A percentile compares a stretch with the other conserved stretches of the same genome.
phyloP scores from a whole-genome alignment of 495 filamentous ascomycete genomes.

The Neurospora sublineolata region DNA sequence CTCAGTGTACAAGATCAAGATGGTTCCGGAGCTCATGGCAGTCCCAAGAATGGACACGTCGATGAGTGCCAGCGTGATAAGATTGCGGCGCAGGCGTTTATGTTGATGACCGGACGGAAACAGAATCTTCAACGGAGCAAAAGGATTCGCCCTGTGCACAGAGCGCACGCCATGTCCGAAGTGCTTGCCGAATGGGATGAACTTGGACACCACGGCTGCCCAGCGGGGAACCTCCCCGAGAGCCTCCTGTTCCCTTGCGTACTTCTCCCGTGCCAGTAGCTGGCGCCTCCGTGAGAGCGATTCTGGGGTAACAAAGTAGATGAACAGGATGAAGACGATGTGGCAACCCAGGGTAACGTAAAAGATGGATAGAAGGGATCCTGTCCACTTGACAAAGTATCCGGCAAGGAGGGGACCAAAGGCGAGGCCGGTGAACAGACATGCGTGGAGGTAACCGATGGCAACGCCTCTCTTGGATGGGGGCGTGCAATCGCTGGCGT shows the following conservation, averaged over 20 bases:
- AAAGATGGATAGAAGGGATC: constrained; percentile 60
- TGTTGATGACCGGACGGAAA: constrained; percentile 55
- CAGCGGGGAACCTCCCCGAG: constrained; percentile 5
- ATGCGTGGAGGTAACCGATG: constrained; percentile 82
- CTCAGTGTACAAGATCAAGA: constrained; percentile 70
- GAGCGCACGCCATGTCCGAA: constrained; percentile 3
- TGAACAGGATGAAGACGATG: constrained; percentile 52
- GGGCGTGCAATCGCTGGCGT: constrained; percentile 77
- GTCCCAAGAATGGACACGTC: constrained; percentile 72
- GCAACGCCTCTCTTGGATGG: constrained; percentile 68
- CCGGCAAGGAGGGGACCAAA: constrained; percentile 71
- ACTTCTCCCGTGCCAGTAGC: constrained; percentile 53
- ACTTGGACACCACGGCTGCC: neutral
- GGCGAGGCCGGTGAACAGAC: constrained; percentile 77
- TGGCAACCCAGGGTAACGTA: constrained; percentile 66
- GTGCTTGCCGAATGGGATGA: constrained; percentile 9
- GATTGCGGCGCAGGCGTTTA: constrained; percentile 58
- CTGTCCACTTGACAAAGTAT: constrained; percentile 59
- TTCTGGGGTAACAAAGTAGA: constrained; percentile 66
- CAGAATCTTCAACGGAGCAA: constrained; percentile 69
- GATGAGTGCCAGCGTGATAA: constrained; percentile 65
- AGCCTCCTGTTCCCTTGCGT: constrained; percentile 26
- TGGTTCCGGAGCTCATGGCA: constrained; percentile 64
- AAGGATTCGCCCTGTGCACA: constrained; percentile 39
- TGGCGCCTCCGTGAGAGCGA: constrained; percentile 63